Evolutionary conservation across 2,329 filamentous ascomycete genomes (phyloP).

Genomic region (Exophiala mesophila): DNA sequence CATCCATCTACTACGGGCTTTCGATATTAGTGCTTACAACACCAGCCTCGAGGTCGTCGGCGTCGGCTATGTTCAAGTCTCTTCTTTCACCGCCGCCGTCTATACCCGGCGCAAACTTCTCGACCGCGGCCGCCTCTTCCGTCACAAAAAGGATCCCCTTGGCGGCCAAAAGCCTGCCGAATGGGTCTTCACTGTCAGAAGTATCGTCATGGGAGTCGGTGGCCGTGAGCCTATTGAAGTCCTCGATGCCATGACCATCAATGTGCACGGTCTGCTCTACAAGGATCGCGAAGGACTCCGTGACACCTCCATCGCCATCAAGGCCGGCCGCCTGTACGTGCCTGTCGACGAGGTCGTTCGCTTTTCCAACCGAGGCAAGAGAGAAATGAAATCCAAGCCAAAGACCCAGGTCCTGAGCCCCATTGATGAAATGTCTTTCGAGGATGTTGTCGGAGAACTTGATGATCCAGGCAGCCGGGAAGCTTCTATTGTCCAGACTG

Average conservation of each 20-base stretch:
- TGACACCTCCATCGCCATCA: slow-evolving; percentile 84
- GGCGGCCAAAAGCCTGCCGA: slow-evolving; percentile 72
- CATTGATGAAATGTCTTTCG: slow-evolving; percentile 58
- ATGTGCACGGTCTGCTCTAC: slow-evolving; percentile 86
- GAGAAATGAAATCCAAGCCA: slow-evolving; percentile 35
- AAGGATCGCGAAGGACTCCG: slow-evolving; percentile 79
- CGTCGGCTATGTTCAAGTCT: slow-evolving; percentile 79
- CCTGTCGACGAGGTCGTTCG: slow-evolving; percentile 79
- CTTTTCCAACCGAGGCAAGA: slow-evolving; percentile 53
- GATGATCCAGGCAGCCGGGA: slow-evolving; percentile 62
- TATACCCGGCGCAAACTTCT: slow-evolving; percentile 90
- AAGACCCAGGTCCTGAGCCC: slow-evolving; percentile 32
- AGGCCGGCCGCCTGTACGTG: slow-evolving; percentile 83
- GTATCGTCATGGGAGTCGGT: slow-evolving; percentile 81
- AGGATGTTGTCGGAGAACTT: slow-evolving; percentile 69
- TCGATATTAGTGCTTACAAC: slow-evolving; percentile 81
- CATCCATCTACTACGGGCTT: slow-evolving; percentile 81
- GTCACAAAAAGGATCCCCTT: slow-evolving; percentile 64
- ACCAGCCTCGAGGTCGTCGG: slow-evolving; percentile 71
- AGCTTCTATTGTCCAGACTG: slow-evolving; percentile 69
- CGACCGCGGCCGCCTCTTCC: slow-evolving; percentile 82
- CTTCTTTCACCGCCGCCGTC: slow-evolving; percentile 77
- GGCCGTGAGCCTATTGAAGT: slow-evolving; percentile 81
- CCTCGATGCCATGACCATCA: slow-evolving; percentile 79
- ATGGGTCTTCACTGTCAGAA: slow-evolving; percentile 84